Conservation (phyloP, 768 basidiomycete genomes). For the Amanita subjunquillea region DNA sequence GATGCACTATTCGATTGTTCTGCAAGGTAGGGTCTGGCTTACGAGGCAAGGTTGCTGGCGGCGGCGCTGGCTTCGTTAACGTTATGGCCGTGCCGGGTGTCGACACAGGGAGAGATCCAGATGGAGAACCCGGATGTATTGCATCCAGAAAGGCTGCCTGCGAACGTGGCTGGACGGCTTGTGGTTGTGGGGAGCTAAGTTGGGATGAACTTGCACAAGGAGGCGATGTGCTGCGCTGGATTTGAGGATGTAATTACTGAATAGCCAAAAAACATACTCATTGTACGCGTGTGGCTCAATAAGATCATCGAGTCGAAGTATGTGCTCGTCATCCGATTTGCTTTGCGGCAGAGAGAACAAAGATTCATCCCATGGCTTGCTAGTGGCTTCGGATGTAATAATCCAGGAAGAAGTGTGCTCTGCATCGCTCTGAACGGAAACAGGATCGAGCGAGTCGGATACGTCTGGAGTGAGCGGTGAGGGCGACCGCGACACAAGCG, state of each 20-base stretch:
- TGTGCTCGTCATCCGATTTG: conserved; percentile 42
- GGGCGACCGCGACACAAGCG: conserved; percentile 54
- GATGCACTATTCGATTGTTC: conserved; percentile 55
- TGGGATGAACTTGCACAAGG: conserved; percentile 19
- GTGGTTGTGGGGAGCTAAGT: conserved; percentile 13
- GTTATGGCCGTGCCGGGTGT: conserved; percentile 30
- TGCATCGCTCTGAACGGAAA: conserved; percentile 39
- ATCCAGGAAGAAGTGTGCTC: conserved; percentile 51
- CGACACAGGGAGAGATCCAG: conserved; percentile 21
- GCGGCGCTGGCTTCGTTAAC: conserved; percentile 55
- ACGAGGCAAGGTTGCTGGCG: conserved; percentile 49
- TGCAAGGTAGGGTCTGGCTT: conserved; percentile 39
- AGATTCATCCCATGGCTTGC: conserved; percentile 36
- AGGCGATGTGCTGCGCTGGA: conserved; percentile 23
- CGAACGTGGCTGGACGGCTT: conserved; percentile 12
- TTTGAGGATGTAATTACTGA: conserved; percentile 7
- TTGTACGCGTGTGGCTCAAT: conserved; percentile 69
- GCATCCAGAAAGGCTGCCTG: background rate
- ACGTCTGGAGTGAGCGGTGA: conserved; percentile 65
- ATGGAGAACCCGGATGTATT: conserved; percentile 14
- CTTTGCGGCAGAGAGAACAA: conserved; percentile 24
- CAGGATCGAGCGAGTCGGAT: conserved; percentile 39
- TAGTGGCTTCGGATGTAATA: conserved; percentile 31
- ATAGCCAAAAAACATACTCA: conserved; percentile 39
- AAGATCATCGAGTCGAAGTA: conserved; percentile 63